phyloP scores from a whole-genome alignment of 2,329 filamentous ascomycete genomes.

The Cladosporium sp. region DNA sequence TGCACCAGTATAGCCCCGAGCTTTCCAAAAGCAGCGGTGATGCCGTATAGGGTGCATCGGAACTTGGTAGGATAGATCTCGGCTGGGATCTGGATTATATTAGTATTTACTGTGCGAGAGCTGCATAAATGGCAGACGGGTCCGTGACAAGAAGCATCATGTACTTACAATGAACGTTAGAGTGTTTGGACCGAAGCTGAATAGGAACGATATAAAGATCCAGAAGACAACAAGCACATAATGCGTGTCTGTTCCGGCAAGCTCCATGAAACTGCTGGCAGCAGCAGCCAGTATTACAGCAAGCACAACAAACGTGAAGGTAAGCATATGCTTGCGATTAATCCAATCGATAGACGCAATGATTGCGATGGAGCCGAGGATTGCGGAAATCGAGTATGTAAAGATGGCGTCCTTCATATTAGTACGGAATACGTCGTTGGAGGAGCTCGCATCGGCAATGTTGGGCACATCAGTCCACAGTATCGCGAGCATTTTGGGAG shows the following conservation, averaged over 20 bases:
- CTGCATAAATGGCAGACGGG: too few species aligned
- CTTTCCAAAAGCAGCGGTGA: constrained; percentile 52
- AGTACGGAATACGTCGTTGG: constrained; percentile 10
- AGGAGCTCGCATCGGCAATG: neutral
- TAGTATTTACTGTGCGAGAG: too few species aligned
- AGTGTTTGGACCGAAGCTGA: constrained; percentile 43
- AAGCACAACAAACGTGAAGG: constrained; percentile 41
- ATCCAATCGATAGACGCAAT: constrained; percentile 34
- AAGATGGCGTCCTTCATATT: constrained; percentile 19
- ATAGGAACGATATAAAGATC: constrained; percentile 43
- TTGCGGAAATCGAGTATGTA: constrained; percentile 34
- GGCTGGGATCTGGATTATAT: constrained; percentile 44
- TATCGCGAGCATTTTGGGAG: constrained; percentile 16
- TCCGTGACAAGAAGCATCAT: constrained; percentile 17
- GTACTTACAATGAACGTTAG: constrained; percentile 18
- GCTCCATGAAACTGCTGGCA: too few species aligned
- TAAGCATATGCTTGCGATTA: constrained; percentile 38
- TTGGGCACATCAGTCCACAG: constrained; percentile 15
- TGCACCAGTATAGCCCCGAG: constrained; percentile 47
- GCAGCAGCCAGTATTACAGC: constrained; percentile 30
- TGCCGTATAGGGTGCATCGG: constrained; percentile 51
- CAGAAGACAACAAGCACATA: constrained; percentile 38
- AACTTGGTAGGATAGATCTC: constrained; percentile 56
- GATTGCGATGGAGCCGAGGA: constrained; percentile 39
- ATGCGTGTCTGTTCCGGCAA: constrained; percentile 24